Conservation (phyloP, 257 asterid species). For the Gardenia jasminoides region DNA sequence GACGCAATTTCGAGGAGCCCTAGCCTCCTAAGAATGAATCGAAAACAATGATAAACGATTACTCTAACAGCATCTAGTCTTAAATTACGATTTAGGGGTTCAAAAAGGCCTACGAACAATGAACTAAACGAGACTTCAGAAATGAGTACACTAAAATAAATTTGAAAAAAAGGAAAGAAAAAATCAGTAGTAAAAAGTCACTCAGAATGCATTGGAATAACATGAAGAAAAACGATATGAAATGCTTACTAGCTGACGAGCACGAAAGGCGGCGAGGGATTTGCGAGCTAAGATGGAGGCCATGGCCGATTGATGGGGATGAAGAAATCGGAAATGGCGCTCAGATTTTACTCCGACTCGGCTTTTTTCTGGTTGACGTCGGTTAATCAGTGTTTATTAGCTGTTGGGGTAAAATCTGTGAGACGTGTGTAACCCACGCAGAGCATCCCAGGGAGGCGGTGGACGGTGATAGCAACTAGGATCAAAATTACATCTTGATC, state of each 20-base stretch:
- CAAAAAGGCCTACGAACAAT: neutral
- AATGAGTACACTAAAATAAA: neutral
- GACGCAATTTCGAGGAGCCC: neutral
- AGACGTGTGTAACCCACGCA: slow-evolving; percentile 13
- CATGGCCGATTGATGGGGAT: slow-evolving; percentile 33
- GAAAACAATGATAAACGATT: neutral
- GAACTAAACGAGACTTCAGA: neutral
- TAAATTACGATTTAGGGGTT: neutral
- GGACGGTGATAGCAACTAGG: too few species aligned
- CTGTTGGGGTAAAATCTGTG: too few species aligned
- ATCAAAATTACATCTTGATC: too few species aligned
- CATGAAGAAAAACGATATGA: neutral
- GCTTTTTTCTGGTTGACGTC: neutral
- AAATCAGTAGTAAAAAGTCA: neutral
- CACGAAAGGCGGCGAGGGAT: slow-evolving; percentile 61
- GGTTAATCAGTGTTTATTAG: too few species aligned
- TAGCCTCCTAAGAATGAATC: neutral
- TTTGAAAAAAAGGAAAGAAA: neutral
- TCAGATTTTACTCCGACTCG: neutral
- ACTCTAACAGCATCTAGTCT: neutral
- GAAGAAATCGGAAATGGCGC: neutral
- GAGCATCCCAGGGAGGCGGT: neutral
- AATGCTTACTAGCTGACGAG: slow-evolving; percentile 65
- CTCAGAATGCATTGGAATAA: neutral
- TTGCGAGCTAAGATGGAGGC: slow-evolving; percentile 74